phyloP scores from a whole-genome alignment of 2,329 filamentous ascomycete species.

The Neospermospora avenae region DNA sequence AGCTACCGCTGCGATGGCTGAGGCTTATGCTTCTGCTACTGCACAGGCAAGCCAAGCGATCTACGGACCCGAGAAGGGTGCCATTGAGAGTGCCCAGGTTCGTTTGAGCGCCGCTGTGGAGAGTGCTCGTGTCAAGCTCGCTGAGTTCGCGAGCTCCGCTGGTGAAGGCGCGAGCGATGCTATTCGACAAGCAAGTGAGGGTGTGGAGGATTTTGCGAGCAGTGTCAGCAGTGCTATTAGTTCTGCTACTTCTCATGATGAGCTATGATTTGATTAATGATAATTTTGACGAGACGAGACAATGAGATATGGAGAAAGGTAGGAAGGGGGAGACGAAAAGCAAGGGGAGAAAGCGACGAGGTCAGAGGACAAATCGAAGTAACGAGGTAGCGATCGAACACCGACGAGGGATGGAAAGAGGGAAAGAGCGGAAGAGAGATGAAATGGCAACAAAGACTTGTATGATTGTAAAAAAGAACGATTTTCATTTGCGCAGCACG shows the following conservation, averaged over 20 bases:
- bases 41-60: constrained; percentile 24
- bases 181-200: constrained; percentile 38
- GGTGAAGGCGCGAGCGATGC: constrained; percentile 36
- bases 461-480: no score
- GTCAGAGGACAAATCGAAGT: no score
- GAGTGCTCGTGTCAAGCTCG: constrained; percentile 29
- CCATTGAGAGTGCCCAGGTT: constrained; percentile 32
- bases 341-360: background rate
- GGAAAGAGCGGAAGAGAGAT: no score
- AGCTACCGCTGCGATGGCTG: constrained; percentile 22
- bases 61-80: constrained; percentile 30
- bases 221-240: constrained; percentile 41
- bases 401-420: no score
- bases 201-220: constrained; percentile 45
- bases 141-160: constrained; percentile 26
- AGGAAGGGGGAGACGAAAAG: background rate
- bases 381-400: background rate
- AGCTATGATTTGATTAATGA: constrained; percentile 41
- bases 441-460: no score
- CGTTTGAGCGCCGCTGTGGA: constrained; percentile 31
- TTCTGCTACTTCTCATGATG: constrained; percentile 47
- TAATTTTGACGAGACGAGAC: constrained; percentile 8
- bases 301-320: background rate
- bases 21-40: constrained; percentile 22
- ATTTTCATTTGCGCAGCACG: no score